Base-by-base conservation (phyloP, 371 early-diverging fungal genomes). In the Parasitella parasitica region DNA sequence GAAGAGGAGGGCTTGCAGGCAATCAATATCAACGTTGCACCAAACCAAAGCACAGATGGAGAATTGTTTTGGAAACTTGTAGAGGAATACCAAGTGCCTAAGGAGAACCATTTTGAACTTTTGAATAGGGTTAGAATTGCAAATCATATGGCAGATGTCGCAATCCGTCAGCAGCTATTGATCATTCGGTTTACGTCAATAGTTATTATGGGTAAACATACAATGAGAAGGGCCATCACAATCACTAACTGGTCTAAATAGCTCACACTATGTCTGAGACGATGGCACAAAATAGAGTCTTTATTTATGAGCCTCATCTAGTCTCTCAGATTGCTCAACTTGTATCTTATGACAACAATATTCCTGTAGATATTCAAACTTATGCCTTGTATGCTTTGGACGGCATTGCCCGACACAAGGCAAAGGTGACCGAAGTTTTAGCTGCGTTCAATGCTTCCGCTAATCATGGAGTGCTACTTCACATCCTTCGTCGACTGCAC, bases 381-480 rank as follows among this genome's bases (percentile, higher is more conserved):
- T 89, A 90, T n/a, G 88, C 91, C 4, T 63, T 96, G 13, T 83
- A 86, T 63, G 90, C 91, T 6, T 72, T 98, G 53, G 96, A 94
- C 64, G 92, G 87, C 24, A 77, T 98, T 55, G 86, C 92, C 22
- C 86, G 89, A 59, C 86, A 91, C 63, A 85, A 92, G 52, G 70
- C 73, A 48, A 88, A 89, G 62, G 76, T 91, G 0, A 75, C 80
- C n/a, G 95, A 94, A 41, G 92, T 96, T 0, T 78, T 95, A 28
- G 82, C 89, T 4, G 90, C 95, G 1, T 75, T 96, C 54, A 95
- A 95, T 65, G 94, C 94, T 1, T 90, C 93, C 2, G 94, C 94
- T 4, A 96, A 94, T 66, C 97, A 97, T 68, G 98, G 98, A 18
- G 78, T 89, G 11, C 73, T 97, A n/a, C 82, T 97, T 70, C 90